These are phyloP conservation scores for Linderniella brevidens DNA, from an alignment of 257 asterid species.

Conservation along the genomic window DNA sequence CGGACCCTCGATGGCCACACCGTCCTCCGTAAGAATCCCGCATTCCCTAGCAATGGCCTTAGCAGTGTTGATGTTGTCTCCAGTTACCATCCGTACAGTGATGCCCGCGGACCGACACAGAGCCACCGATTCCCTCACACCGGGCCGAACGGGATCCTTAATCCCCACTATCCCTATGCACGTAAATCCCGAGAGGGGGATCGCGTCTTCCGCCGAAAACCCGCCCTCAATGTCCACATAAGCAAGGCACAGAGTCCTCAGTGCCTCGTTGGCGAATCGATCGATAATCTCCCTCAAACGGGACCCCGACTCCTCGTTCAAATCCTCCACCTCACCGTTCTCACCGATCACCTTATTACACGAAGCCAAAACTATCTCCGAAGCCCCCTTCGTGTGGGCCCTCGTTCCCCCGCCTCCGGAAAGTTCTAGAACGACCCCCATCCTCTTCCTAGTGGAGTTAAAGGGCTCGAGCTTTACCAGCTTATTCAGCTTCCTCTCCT, in stretches of 20 bases:
- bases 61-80: slow-evolving; percentile 87
- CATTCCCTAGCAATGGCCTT: slow-evolving; percentile 92
- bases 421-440: slow-evolving; percentile 69
- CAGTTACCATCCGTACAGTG: slow-evolving; percentile 87
- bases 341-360: slow-evolving; percentile 52
- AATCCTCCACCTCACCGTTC: slow-evolving; percentile 41
- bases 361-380: slow-evolving; percentile 65
- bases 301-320: slow-evolving; percentile 28
- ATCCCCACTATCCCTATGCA: slow-evolving; percentile 74
- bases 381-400: slow-evolving; percentile 83
- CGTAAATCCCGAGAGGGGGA: slow-evolving; percentile 55
- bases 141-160: slow-evolving; percentile 91
- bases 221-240: slow-evolving; percentile 54
- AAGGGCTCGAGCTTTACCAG: slow-evolving; percentile 66
- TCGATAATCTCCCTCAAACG: slow-evolving; percentile 35
- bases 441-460: slow-evolving; percentile 70
- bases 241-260: slow-evolving; percentile 76
- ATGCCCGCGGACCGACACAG: slow-evolving; percentile 87
- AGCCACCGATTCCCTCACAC: slow-evolving; percentile 79
- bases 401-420: slow-evolving; percentile 40
- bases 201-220: slow-evolving; percentile 33
- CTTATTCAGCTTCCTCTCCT: slow-evolving; percentile 27
- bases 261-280: slow-evolving; percentile 65
- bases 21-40: slow-evolving; percentile 86
- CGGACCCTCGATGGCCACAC: slow-evolving; percentile 88